These are phyloP conservation scores for Gardenia jasminoides DNA, from an alignment of 257 asterid genomes.

Conservation along the genomic window DNA sequence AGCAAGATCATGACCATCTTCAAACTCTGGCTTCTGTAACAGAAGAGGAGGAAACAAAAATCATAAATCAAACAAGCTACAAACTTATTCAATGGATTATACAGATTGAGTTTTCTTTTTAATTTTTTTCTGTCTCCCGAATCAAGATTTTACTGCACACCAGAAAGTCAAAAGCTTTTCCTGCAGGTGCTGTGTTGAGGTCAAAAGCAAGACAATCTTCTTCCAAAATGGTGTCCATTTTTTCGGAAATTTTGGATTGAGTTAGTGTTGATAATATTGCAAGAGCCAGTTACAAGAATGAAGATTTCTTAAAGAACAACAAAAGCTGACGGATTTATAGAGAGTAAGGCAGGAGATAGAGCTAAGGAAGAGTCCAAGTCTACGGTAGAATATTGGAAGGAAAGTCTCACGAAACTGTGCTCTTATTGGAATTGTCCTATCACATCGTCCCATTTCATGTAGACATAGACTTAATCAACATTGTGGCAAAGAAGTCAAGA, in stretches of 20 bases:
- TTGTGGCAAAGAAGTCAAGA: neutral
- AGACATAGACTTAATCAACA: neutral
- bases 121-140: neutral
- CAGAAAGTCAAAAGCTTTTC: constrained; percentile 8
- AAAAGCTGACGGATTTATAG: constrained; percentile 6
- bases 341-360: neutral
- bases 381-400: neutral
- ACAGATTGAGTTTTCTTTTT: neutral
- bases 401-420: constrained; percentile 18
- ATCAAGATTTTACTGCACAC: constrained; percentile 2
- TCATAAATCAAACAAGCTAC: neutral
- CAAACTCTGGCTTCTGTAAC: constrained; percentile 21
- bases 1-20: constrained; percentile 4
- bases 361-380: constrained; percentile 16
- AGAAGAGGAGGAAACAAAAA: neutral
- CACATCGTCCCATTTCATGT: neutral
- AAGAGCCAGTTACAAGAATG: neutral
- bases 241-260: neutral
- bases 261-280: too few species aligned
- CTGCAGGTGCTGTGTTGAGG: constrained; percentile 30
- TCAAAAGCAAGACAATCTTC: constrained; percentile 24
- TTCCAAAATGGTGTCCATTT: constrained; percentile 13
- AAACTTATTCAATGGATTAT: neutral
- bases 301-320: neutral
- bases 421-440: too few species aligned